Base-by-base conservation (phyloP, 73 alveolate species). In the Durusdinium trenchii region DNA sequence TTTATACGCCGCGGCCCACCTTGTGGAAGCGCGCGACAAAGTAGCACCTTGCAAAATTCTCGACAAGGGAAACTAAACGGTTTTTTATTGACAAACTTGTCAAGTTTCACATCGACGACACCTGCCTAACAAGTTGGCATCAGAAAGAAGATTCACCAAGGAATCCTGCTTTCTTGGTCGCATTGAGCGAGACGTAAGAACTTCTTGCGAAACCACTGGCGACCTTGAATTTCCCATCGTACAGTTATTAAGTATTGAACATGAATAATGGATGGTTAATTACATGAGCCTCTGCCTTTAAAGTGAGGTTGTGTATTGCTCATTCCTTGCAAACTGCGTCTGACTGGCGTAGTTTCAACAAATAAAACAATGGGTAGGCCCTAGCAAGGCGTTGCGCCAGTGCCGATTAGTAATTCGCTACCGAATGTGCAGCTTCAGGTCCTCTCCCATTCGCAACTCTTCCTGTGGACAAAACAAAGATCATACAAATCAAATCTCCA, bases 381-480 rank as follows among this genome's bases (percentile, higher is more conserved):
- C n/a, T n/a, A n/a, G n/a, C n/a, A n/a, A n/a, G n/a, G n/a, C n/a
- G n/a, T n/a, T n/a, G n/a, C n/a, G n/a, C n/a, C n/a, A n/a, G n/a
- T n/a, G n/a, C n/a, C n/a, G n/a, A n/a, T n/a, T n/a, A n/a, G n/a
- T n/a, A n/a, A n/a, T n/a, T n/a, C n/a, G n/a, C n/a, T n/a, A n/a
- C n/a, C n/a, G n/a, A n/a, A n/a, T n/a, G n/a, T n/a, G n/a, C n/a
- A n/a, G n/a, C n/a, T 35, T 47, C 71, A 64, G 10, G 91, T 48
- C 91, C 91, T 81, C 91, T 50, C 91, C 91, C 91, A 81, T 81
- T 30, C 52, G 91, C 50, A 81, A 67, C 91, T 81, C 71, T 48
- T 81, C 69, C 91, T 73, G 10, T 3, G 54, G 40, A 73, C 52
- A n/a, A n/a, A n/a, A 12, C 12, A 57, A 57, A 57, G 23, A 60